These are phyloP conservation scores for Pezicula radicicola DNA, from an alignment of 2,329 filamentous ascomycete species.

Conservation along the genomic window DNA sequence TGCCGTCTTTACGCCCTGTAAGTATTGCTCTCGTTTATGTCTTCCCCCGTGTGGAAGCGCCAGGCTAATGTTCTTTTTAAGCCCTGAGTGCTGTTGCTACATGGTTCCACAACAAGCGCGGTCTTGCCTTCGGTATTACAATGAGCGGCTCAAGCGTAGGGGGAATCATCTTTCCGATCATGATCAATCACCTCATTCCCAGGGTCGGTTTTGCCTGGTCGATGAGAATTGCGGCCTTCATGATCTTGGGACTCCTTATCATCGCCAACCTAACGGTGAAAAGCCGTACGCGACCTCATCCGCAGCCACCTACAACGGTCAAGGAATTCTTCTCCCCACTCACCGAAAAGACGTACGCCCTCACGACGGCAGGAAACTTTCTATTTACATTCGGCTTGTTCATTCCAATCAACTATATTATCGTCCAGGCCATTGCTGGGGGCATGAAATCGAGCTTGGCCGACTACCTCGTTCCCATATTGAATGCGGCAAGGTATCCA, in stretches of 20 bases:
- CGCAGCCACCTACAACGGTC: conserved; percentile 13
- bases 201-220: conserved; percentile 63
- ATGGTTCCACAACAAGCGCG: conserved; percentile 44
- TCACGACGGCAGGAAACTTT: too few species aligned
- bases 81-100: conserved; percentile 37
- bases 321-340: too few species aligned
- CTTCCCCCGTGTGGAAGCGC: too few species aligned
- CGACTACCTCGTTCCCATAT: conserved; percentile 8
- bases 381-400: too few species aligned
- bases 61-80: too few species aligned
- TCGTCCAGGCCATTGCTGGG: conserved; percentile 13
- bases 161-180: conserved; percentile 56
- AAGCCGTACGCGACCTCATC: conserved; percentile 24
- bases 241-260: conserved; percentile 46
- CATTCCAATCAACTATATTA: conserved; percentile 15
- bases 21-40: too few species aligned
- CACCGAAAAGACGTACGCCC: too few species aligned
- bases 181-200: conserved; percentile 53
- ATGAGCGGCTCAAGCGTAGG: conserved; percentile 45
- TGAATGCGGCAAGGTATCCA: too few species aligned
- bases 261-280: too few species aligned
- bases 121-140: conserved; percentile 43
- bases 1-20: conserved; percentile 39
- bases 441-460: too few species aligned
- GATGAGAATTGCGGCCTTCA: conserved; percentile 57